Percentiles rank a stretch among this genome's conserved stretches.
Evolutionary conservation across 2,329 filamentous ascomycete species (phyloP).

Genomic region (Aspergillus sp.): DNA sequence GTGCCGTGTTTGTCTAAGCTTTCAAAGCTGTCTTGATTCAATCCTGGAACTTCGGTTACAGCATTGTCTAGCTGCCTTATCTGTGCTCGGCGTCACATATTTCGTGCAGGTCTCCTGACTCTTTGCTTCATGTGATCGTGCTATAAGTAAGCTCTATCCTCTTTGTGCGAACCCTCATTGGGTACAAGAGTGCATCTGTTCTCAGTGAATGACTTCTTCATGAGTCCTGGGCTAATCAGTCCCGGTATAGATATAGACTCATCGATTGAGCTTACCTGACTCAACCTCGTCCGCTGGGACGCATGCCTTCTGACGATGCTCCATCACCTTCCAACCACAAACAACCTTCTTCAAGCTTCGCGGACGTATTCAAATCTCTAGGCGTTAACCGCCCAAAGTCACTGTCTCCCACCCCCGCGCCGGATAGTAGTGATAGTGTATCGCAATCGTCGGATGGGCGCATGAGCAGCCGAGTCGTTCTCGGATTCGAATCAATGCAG

Average conservation of each 20-base stretch:
- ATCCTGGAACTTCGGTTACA: neutral
- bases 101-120: conserved; percentile 9
- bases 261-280: conserved; percentile 11
- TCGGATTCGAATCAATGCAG: conserved; percentile 42
- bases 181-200: neutral
- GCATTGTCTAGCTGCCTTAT: conserved; percentile 4
- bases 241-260: conserved; percentile 16
- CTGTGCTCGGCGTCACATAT: conserved; percentile 11
- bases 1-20: neutral
- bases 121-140: conserved; percentile 8
- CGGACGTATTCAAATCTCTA: conserved; percentile 44
- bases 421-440: conserved; percentile 30
- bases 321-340: conserved; percentile 33
- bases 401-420: conserved; percentile 33
- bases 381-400: conserved; percentile 38
- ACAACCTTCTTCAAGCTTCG: conserved; percentile 37
- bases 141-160: conserved; percentile 13
- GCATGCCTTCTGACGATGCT: conserved; percentile 46
- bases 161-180: neutral
- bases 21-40: neutral
- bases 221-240: neutral
- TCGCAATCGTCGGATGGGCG: conserved; percentile 32
- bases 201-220: neutral
- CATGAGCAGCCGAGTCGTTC: conserved; percentile 28
- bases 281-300: conserved; percentile 22